phyloP scores from a whole-genome alignment of 495 filamentous ascomycete genomes.

The Podospora comata region DNA sequence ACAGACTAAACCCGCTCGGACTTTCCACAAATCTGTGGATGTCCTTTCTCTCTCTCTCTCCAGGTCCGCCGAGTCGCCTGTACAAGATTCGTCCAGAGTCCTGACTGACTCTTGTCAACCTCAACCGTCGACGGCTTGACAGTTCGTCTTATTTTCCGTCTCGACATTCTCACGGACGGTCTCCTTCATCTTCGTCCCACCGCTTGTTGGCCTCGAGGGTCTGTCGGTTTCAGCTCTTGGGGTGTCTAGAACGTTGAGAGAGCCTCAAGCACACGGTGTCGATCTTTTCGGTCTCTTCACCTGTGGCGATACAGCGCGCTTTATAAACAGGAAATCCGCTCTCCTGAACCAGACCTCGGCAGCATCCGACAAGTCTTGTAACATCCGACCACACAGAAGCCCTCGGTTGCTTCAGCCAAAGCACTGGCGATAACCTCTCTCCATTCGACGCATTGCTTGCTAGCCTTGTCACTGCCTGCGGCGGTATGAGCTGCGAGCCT shows the following conservation, averaged over 20 bases:
- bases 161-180: neutral
- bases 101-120: slow-evolving; percentile 3
- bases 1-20: neutral
- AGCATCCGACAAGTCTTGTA: neutral
- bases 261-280: neutral
- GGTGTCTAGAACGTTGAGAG: neutral
- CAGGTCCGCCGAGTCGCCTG: neutral
- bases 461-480: neutral
- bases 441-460: neutral
- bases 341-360: neutral
- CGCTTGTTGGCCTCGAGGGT: neutral
- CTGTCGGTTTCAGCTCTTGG: neutral
- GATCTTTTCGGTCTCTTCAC: neutral
- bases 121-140: neutral
- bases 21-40: neutral
- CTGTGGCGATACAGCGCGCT: neutral
- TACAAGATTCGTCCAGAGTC: neutral
- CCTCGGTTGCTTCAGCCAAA: neutral
- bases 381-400: neutral
- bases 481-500: slow-evolving; percentile 3
- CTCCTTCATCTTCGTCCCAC: neutral
- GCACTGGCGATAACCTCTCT: slow-evolving; percentile 5
- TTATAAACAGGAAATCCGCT: slow-evolving; percentile 6
- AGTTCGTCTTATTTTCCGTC: neutral
- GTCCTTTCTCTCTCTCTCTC: neutral